Conservation (phyloP, 192 early-diverging fungal species). For the Backusella circina region DNA sequence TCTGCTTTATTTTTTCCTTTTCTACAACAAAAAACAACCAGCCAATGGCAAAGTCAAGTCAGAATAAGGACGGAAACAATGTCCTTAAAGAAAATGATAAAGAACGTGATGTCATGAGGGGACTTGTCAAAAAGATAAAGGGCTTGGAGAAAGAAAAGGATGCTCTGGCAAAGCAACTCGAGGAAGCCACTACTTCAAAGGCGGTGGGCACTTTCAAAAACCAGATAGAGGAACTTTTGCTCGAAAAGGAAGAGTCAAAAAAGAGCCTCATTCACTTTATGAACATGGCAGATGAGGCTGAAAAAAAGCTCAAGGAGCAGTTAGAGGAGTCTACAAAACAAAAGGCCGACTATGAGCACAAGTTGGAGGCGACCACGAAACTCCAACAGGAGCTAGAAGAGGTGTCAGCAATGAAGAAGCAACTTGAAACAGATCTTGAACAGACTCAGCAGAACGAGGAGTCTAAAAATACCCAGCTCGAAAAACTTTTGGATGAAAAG, state of each 20-base stretch:
- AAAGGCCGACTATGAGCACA: constrained; percentile 20
- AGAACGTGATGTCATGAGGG: constrained; percentile 32
- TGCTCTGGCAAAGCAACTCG: neutral
- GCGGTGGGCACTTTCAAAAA: constrained; percentile 11
- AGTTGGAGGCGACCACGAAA: constrained; percentile 5
- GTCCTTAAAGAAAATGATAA: constrained; percentile 14
- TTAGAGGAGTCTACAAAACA: constrained; percentile 16
- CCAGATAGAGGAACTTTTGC: constrained; percentile 29
- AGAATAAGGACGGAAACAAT: neutral
- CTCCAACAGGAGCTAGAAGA: neutral
- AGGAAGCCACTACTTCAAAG: constrained; percentile 16
- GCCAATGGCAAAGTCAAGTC: neutral
- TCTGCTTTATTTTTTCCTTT: neutral
- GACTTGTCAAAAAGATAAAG: constrained; percentile 32
- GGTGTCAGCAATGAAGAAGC: neutral
- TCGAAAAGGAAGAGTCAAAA: constrained; percentile 29
- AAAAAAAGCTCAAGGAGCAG: constrained; percentile 11
- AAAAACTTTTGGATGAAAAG: neutral
- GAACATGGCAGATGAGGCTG: constrained; percentile 29
- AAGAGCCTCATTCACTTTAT: constrained; percentile 25
- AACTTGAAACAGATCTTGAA: neutral
- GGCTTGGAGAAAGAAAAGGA: constrained; percentile 20
- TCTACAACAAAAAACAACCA: neutral
- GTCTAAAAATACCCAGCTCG: neutral
- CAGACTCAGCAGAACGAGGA: neutral